Evolutionary conservation across 164 flowering plant species (phyloP).

Genomic region (Aristolochia californica): DNA sequence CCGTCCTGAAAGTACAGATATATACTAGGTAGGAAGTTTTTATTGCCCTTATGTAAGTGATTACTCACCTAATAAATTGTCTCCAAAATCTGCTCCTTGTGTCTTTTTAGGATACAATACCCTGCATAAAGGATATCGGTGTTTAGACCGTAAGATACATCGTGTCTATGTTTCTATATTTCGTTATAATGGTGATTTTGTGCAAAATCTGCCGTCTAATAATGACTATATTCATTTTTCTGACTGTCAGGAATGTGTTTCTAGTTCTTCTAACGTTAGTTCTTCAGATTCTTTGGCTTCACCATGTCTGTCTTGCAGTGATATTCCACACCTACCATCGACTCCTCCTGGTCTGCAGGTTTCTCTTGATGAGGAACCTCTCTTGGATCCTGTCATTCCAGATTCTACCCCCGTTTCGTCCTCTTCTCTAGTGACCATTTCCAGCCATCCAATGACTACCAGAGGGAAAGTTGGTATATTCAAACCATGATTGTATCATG

Average conservation of each 20-base stretch:
- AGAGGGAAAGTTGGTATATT: neutral
- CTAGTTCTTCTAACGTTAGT: neutral
- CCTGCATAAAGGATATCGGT: slow-evolving; percentile 1
- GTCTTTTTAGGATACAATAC: slow-evolving; percentile 5
- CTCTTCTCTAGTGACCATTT: no score
- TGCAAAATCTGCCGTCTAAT: neutral
- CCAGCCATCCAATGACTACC: neutral
- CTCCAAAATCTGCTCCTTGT: neutral
- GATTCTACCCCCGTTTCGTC: neutral
- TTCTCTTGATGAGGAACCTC: neutral
- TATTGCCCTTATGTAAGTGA: no score
- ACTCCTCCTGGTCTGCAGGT: neutral
- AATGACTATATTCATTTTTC: neutral
- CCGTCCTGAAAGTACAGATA: no score
- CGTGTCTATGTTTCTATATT: neutral
- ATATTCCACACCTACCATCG: neutral
- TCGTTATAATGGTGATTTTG: slow-evolving; percentile 1
- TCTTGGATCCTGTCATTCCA: neutral
- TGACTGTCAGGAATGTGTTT: neutral
- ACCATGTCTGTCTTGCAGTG: neutral
- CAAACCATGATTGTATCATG: neutral
- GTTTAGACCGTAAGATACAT: neutral
- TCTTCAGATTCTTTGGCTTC: neutral
- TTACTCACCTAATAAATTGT: neutral
- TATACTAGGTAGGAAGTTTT: no score